Conservation (phyloP, 306 rosid species). For the Fragaria ananassa region DNA sequence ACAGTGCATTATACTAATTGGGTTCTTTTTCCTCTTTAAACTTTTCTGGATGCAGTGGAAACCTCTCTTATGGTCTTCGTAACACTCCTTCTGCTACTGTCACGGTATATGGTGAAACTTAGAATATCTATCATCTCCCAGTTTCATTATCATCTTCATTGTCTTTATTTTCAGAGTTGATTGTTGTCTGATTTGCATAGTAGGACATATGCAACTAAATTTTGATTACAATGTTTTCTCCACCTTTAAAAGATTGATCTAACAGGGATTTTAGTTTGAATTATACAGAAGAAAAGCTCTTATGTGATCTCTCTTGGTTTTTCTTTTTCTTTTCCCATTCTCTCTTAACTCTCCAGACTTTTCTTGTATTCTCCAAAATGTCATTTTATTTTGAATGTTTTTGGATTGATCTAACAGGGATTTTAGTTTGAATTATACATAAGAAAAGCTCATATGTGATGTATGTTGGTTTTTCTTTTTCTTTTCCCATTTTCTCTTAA, state of each 20-base stretch:
- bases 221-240: neutral
- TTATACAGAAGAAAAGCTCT: neutral
- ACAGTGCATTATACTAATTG: neutral
- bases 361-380: neutral
- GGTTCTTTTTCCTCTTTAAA: neutral
- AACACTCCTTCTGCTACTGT: slow-evolving; percentile 65
- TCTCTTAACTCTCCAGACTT: neutral
- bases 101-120: slow-evolving; percentile 48
- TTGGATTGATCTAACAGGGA: neutral
- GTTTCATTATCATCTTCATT: slow-evolving; percentile 11
- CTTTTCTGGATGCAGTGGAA: slow-evolving; percentile 60
- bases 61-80: slow-evolving; percentile 74
- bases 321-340: neutral
- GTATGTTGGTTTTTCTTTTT: neutral
- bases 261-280: neutral
- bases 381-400: neutral
- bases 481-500: neutral
- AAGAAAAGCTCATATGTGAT: neutral
- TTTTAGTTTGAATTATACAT: neutral
- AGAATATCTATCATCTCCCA: slow-evolving; percentile 4
- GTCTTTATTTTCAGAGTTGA: neutral
- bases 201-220: neutral
- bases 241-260: neutral
- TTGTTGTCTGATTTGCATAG: neutral
- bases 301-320: neutral